These are phyloP conservation scores for Rhodotorula diobovata DNA, from an alignment of 768 basidiomycete species.

Conservation along the genomic window DNA sequence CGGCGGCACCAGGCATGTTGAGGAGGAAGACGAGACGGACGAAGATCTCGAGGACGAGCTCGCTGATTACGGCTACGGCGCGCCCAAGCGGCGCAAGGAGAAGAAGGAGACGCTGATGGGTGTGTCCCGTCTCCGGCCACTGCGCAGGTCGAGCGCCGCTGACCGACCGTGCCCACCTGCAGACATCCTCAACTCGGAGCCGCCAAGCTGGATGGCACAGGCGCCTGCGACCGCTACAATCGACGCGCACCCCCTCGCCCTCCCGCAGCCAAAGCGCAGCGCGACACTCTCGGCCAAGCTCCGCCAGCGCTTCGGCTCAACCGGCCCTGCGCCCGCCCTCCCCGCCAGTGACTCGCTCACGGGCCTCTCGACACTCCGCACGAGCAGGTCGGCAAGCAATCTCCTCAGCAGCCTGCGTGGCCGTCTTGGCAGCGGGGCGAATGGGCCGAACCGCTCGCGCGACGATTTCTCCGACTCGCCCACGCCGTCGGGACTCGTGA, in stretches of 20 bases:
- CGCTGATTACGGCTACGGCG: constrained; percentile 28
- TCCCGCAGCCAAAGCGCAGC: background rate
- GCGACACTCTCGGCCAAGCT: constrained; percentile 6
- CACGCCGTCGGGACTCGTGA: no score
- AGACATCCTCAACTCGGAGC: constrained; percentile 33
- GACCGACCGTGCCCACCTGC: background rate
- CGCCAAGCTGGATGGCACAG: constrained; percentile 11
- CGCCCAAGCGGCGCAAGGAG: constrained; percentile 4
- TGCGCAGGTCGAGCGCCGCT: no score
- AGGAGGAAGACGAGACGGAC: constrained; percentile 8
- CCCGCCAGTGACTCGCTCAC: background rate
- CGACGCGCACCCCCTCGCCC: background rate
- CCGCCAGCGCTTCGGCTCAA: constrained; percentile 9
- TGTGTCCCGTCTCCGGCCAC: background rate
- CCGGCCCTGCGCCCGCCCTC: background rate
- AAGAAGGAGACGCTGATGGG: constrained; percentile 30
- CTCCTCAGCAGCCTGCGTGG: constrained; percentile 10
- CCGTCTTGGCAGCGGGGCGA: background rate
- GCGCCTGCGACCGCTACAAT: background rate
- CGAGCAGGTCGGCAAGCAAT: constrained; percentile 10
- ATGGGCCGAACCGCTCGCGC: background rate
- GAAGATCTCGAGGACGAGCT: constrained; percentile 24
- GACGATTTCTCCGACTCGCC: background rate
- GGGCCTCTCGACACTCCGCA: constrained; percentile 10
- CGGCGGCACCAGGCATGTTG: background rate